Base-by-base conservation (phyloP, 345 rosid genomes). In the Heritiera fomes region DNA sequence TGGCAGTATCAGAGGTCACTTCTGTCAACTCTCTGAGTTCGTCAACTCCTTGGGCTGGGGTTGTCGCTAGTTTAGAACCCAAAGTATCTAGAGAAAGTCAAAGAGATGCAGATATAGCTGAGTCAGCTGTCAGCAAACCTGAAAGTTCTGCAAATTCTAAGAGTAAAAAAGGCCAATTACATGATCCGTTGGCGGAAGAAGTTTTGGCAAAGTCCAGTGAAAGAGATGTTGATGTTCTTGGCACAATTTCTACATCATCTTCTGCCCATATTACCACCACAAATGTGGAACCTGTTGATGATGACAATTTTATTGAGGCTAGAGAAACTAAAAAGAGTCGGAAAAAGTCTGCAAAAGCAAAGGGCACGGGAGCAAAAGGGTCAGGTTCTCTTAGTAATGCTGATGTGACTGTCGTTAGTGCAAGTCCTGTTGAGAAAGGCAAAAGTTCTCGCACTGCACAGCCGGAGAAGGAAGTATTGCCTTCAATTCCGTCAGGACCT, bases 301-400 rank as follows among this genome's bases (percentile, higher is more conserved):
- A 89, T 80, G 90, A 81, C 71, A 91, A 86, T 83, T 97, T 97
- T 82, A 90, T 93, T 79, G 97, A 94, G 67, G 98, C 98, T 49
- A 97, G 87, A 87, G 99, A 91, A 64, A 84, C 93, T 20, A 94
- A 92, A 69, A 94, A 88, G 94, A 86, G 87, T 79, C 93, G 99
- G n/a, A 97, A 91, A 89, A 97, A 87, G 88, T 87, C 94, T 66
- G 90, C 95, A n/a, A 97, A 95, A 83, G 85, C 91, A 62, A 97
- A 94, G 84, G 91, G 83, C 61, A 59, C 88, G 73, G 89, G 73
- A 47, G 81, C 88, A 65, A 97, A 91, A 87, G 84, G 10, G 50
- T 18, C 88, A 46, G 84, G 77, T 5, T 73, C 85, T 18, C 77
- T 79, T 83, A 75, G 86, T 75, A 28, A 87, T 73, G 82, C 83